Percentiles rank a stretch among this genome's conserved stretches.
Conservation (phyloP, 2,329 filamentous ascomycete species). For the Beauveria scarabaeidicola region DNA sequence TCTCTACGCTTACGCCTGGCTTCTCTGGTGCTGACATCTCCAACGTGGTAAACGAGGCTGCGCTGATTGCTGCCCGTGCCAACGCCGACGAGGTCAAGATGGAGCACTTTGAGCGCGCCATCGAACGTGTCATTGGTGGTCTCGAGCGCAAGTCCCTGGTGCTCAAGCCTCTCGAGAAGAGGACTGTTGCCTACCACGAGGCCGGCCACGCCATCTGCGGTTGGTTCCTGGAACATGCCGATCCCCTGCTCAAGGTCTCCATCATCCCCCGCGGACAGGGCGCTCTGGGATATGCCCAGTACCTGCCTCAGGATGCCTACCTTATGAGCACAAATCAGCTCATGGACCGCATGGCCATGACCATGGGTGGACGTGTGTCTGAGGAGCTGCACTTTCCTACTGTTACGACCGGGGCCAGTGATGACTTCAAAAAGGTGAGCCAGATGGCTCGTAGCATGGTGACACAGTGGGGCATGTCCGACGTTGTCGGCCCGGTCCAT, state of each 20-base stretch:
- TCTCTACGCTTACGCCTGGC: conserved; percentile 87
- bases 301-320: conserved; percentile 89
- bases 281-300: conserved; percentile 91
- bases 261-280: conserved; percentile 96
- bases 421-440: conserved; percentile 98
- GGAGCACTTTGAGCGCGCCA: conserved; percentile 92
- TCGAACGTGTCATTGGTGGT: conserved; percentile 93
- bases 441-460: conserved; percentile 96
- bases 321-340: conserved; percentile 93
- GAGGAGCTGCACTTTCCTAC: conserved; percentile 97
- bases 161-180: conserved; percentile 87
- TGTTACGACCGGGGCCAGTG: conserved; percentile 87
- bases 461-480: conserved; percentile 98
- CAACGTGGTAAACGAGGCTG: conserved; percentile 97
- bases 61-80: conserved; percentile 79
- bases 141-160: conserved; percentile 96
- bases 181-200: conserved; percentile 94
- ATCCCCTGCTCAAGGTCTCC: conserved; percentile 93
- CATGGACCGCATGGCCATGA: conserved; percentile 99
- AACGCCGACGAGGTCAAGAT: conserved; percentile 76
- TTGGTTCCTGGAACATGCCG: conserved; percentile 95
- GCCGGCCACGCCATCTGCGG: conserved; percentile 97
- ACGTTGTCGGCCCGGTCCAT: conserved; percentile 86
- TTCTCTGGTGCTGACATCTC: conserved; percentile 98
- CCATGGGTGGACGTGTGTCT: conserved; percentile 85